Percentiles rank a stretch among this genome's conserved stretches.
These are phyloP conservation scores for Megacollybia platyphylla DNA, from an alignment of 1,284 basidiomycete species.

Conservation along the genomic window DNA sequence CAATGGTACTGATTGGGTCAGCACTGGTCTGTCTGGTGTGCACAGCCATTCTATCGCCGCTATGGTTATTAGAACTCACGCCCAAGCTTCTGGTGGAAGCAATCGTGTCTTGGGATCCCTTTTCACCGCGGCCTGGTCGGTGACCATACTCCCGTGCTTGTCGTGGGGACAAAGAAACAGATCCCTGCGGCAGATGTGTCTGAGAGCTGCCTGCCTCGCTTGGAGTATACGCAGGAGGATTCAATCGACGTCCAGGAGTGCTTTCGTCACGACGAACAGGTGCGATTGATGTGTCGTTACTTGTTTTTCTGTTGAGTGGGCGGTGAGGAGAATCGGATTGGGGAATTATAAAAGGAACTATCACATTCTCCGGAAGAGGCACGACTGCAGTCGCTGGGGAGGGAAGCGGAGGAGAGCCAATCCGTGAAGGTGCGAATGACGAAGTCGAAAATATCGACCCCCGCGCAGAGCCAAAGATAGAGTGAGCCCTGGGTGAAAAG, in stretches of 20 bases:
- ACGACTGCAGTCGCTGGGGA: neutral
- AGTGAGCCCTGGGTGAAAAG: neutral
- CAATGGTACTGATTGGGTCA: too few species aligned
- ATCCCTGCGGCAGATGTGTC: neutral
- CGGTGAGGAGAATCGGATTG: neutral
- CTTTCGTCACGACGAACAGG: neutral
- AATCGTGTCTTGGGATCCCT: neutral
- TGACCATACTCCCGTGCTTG: neutral
- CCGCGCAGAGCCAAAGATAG: neutral
- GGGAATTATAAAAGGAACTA: neutral
- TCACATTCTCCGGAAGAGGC: neutral
- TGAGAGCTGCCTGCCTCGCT: neutral
- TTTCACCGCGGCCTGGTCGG: neutral
- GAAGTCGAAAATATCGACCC: neutral
- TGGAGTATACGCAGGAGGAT: slow-evolving; percentile 2
- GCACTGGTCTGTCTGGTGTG: too few species aligned
- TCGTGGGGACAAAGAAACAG: neutral
- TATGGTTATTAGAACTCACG: too few species aligned
- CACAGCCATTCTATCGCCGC: too few species aligned
- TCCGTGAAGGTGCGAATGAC: neutral
- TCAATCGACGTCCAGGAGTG: neutral
- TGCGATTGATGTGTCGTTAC: neutral
- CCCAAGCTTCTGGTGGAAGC: neutral
- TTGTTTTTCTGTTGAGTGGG: neutral
- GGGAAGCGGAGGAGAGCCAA: too few species aligned